Evolutionary conservation across 257 asterid species (phyloP).

Genomic region (Penstemon davidsonii): DNA sequence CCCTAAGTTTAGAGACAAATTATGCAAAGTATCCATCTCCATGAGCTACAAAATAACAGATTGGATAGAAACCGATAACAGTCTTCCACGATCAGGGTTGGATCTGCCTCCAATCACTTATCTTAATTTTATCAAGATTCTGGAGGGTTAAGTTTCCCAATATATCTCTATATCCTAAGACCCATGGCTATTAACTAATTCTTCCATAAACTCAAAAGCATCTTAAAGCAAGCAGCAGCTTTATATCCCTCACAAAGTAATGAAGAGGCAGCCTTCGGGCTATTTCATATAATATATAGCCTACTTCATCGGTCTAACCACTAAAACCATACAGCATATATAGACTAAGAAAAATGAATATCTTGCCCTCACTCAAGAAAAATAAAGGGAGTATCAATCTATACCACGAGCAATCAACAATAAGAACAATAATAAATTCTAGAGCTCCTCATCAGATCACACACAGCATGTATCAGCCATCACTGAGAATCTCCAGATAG

Average conservation of each 20-base stretch:
- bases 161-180: background rate
- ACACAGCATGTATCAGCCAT: background rate
- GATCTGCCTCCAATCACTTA: conserved; percentile 1
- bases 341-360: background rate
- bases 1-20: background rate
- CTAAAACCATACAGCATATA: background rate
- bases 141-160: background rate
- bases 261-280: background rate
- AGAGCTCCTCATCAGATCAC: background rate
- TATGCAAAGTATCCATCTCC: background rate
- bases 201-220: background rate
- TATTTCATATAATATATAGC: background rate
- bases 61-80: background rate
- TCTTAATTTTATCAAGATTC: background rate
- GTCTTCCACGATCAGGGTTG: background rate
- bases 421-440: background rate
- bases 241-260: background rate
- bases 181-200: background rate
- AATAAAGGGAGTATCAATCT: background rate
- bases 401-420: background rate
- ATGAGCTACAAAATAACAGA: background rate
- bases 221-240: conserved; percentile 1
- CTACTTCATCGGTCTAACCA: background rate
- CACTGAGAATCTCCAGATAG: background rate
- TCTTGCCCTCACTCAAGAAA: background rate